phyloP scores from a whole-genome alignment of 306 rosid genomes.

The Trifolium dubium region DNA sequence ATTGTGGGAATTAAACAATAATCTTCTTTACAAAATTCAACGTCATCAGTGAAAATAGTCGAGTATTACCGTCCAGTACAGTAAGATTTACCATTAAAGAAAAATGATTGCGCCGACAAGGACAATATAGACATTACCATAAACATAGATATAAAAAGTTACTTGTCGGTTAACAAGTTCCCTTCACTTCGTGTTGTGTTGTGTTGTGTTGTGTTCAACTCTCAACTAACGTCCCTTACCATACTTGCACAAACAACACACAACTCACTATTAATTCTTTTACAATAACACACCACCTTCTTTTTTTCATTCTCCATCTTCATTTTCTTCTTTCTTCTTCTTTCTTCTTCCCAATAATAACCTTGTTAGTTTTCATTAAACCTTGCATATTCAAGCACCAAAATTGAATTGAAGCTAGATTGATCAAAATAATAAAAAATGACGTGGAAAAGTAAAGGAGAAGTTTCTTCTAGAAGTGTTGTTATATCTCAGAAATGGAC shows the following conservation, averaged over 20 bases:
- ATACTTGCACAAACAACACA: conserved; percentile 58
- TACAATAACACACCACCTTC: conserved; percentile 39
- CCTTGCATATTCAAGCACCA: conserved; percentile 33
- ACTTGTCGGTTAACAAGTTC: conserved; percentile 70
- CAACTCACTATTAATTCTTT: conserved; percentile 4
- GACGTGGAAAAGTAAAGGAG: conserved; percentile 90
- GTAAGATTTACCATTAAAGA: neutral
- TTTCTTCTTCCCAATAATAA: neutral
- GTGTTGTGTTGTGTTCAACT: neutral
- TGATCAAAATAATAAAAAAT: conserved; percentile 38
- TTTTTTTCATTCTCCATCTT: conserved; percentile 14
- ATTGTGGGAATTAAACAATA: too few relatives aligned
- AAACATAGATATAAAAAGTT: conserved; percentile 23
- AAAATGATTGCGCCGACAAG: conserved; percentile 46
- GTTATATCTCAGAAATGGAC: conserved; percentile 77
- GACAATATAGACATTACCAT: conserved; percentile 41
- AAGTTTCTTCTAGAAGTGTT: conserved; percentile 64
- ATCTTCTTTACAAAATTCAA: too few relatives aligned
- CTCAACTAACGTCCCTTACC: conserved; percentile 71
- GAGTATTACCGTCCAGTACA: too few relatives aligned
- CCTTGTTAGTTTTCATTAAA: neutral
- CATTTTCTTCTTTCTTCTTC: conserved; percentile 26
- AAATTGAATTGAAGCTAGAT: conserved; percentile 3
- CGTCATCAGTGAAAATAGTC: too few relatives aligned
- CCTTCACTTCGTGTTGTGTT: conserved; percentile 46